Base-by-base conservation (phyloP, 2,329 filamentous ascomycete genomes). In the Hymenoscyphus linearis region DNA sequence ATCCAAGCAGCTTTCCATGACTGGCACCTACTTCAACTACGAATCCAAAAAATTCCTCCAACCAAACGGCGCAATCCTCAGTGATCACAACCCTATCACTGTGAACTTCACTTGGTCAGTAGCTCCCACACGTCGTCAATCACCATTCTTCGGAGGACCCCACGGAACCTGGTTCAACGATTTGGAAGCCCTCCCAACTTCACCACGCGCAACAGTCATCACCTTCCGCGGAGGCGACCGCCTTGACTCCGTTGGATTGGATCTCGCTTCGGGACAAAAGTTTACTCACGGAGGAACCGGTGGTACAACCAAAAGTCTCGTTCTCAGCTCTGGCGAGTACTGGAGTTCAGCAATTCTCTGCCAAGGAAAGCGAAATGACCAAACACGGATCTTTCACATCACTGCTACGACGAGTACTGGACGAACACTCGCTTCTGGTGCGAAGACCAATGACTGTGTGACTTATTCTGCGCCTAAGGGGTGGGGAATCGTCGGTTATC, bases 71-170 rank as follows among this genome's bases (percentile, higher is more conserved):
- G 79, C 71, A 63, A 76, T 86, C 18, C 75, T 89, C 27, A 82
- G 82, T 1, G 86, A 89, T 70, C 85, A 89, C 69, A 86, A 88
- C 72, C 85, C 85, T 1, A 76, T 89, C 60, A 74, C 77, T n/a
- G 80, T 82, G n/a, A 75, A 80, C 67, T 79, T 85, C 69, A 74
- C 76, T 66, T 79, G 79, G 78, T 63, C 73, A 16, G 66, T 74
- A 9, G 72, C 74, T 22, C 64, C 68, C 12, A 66, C 68, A 0
- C 73, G 81, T 47, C 75, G 75, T 53, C 76, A 81, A 70, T 80
- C 78, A 7, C 71, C 71, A 60, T 77, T 76, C 68, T 78, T 73
- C 65, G 82, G 82, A 44, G 81, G 80, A 0, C 74, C 78, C 4
- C 74, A 78, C 66, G 81, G 81, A 36, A 70, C 64, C 34, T 85